Base-by-base conservation (phyloP, 176 grass and related monocot genomes). In the Carex cristatella region DNA sequence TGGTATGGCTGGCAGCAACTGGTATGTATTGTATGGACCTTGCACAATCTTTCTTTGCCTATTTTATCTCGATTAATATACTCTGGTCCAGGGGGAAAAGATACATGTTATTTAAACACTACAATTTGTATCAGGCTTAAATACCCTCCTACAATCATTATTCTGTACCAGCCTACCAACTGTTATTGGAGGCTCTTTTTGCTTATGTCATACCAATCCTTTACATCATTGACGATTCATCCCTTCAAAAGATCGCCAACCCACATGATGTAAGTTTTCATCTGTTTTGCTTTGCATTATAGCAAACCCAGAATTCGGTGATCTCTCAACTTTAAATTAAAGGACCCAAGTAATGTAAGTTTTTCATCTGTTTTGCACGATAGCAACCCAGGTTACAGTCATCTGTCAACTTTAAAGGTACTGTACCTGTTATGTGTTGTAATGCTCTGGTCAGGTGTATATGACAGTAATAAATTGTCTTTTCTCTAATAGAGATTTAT, bases 71-170 rank as follows among this genome's bases (percentile, higher is more conserved):
- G 4, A 81, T 85, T 78, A 70, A 79, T 65, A 80, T 51, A 68
- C 38, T 65, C 42, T 69, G 61, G 69, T 56, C 28, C 82, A 91
- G 89, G 89, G 67, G 18, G 89, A 88, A n/a, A 91, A 88, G 78
- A 65, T 87, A 69, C 76, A 77, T 46, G 89, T 91, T 16, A 91
- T 91, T 85, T 86, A 88, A 85, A 91, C 89, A 58, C 85, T 85
- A 54, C 81, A 81, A 72, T 91, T 91, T 31, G 89, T 91, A 81
- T 91, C 89, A n/a, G 89, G 89, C 27, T 84, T 91, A 35, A 88
- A 87, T 66, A 91, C 89, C 10, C 86, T 91, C 80, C 81, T 91
- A 84, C 89, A 91, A 91, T 77, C 89, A 82, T 85, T 91, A 42
- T 91, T 91, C 75, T 83, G 89, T 66, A 91, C 89, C 53, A 84